Conservation (phyloP, 2,329 filamentous ascomycete genomes). For the Ascochyta fabae region DNA sequence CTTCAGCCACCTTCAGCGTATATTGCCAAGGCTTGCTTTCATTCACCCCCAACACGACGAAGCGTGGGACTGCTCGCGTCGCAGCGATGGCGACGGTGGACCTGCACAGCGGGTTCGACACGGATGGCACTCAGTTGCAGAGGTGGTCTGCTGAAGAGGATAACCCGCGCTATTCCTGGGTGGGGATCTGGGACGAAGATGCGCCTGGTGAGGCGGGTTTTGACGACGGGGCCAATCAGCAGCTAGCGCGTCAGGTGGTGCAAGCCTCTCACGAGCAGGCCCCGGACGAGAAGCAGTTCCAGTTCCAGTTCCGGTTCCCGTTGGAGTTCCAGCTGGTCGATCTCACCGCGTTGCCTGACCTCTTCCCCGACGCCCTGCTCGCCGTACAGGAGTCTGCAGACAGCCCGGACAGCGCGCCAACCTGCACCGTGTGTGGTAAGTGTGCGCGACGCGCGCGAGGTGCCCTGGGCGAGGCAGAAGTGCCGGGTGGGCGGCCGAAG, state of each 20-base stretch:
- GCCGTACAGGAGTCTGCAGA: neutral
- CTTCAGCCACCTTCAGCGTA: neutral
- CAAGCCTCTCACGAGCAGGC: constrained; percentile 23
- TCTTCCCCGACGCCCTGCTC: neutral
- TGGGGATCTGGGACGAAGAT: no score
- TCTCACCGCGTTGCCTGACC: constrained; percentile 9
- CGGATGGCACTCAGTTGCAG: no score
- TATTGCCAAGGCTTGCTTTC: neutral
- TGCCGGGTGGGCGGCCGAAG: constrained; percentile 14
- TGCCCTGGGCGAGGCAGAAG: constrained; percentile 2
- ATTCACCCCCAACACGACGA: neutral
- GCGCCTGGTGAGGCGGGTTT: neutral
- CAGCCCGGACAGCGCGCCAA: neutral
- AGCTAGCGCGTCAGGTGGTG: constrained; percentile 15
- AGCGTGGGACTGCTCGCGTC: no score
- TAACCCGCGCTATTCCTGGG: no score
- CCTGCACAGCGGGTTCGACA: neutral
- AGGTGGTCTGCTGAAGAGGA: no score
- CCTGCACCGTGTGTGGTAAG: constrained; percentile 4
- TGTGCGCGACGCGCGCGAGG: constrained; percentile 10
- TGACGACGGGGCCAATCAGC: constrained; percentile 9
- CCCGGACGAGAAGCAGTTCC: neutral
- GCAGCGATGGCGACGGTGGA: neutral
- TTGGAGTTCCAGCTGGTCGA: neutral
- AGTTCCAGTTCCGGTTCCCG: no score